These are phyloP conservation scores for Hygrophoropsis aurantiaca DNA, from an alignment of 768 basidiomycete species.

Conservation along the genomic window DNA sequence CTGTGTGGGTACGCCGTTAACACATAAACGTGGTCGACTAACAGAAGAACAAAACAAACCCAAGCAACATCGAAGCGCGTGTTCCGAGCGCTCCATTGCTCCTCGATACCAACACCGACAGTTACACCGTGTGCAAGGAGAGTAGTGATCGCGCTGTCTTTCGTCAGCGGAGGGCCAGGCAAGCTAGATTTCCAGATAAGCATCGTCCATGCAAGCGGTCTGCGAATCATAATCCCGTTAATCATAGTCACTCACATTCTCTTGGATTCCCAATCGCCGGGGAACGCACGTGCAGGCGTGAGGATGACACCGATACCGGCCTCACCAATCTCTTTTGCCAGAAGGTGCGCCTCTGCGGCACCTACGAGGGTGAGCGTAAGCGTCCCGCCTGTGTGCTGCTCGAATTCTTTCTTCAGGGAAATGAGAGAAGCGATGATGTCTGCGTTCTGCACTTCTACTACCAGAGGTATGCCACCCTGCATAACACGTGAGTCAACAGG, in stretches of 20 bases:
- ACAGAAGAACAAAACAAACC: conserved; percentile 24
- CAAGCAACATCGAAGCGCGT: conserved; percentile 76
- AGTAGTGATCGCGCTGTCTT: conserved; percentile 54
- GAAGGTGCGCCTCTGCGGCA: conserved; percentile 52
- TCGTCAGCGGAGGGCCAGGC: conserved; percentile 64
- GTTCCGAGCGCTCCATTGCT: conserved; percentile 67
- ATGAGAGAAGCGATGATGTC: conserved; percentile 76
- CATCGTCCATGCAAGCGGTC: not conserved
- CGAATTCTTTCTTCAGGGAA: conserved; percentile 54
- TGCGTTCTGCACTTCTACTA: conserved; percentile 65
- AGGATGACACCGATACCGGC: conserved; percentile 74
- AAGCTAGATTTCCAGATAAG: conserved; percentile 35
- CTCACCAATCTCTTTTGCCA: conserved; percentile 46
- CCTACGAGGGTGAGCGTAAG: conserved; percentile 55
- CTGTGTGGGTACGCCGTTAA: conserved; percentile 16
- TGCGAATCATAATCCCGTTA: not conserved
- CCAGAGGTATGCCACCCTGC: conserved; percentile 61
- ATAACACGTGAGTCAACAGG: conserved; percentile 10
- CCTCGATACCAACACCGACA: conserved; percentile 64
- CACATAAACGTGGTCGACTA: too few relatives aligned
- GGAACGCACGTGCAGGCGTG: conserved; percentile 61
- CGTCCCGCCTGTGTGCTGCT: conserved; percentile 27
- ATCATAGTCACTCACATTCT: conserved; percentile 50
- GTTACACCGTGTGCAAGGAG: conserved; percentile 63
- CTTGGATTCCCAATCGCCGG: conserved; percentile 61